Conservation (phyloP, 306 rosid genomes). For the Cicer arietinum region DNA sequence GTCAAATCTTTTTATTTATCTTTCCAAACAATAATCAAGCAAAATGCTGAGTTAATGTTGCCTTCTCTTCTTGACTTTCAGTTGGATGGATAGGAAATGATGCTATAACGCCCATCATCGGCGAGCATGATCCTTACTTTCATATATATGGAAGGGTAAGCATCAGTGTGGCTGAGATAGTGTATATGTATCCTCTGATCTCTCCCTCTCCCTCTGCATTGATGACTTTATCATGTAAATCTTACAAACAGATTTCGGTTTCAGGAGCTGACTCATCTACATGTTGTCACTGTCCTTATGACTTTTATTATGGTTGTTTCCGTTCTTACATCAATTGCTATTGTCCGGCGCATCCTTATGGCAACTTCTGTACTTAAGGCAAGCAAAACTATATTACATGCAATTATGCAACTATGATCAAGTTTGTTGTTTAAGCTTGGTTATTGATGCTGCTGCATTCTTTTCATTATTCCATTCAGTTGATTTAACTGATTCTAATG, state of each 20-base stretch:
- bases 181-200: slow-evolving; percentile 5
- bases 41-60: slow-evolving; percentile 40
- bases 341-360: slow-evolving; percentile 93
- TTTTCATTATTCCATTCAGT: slow-evolving; percentile 2
- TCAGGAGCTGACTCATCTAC: slow-evolving; percentile 93
- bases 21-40: slow-evolving; percentile 22
- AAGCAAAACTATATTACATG: slow-evolving; percentile 47
- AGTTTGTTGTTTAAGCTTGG: slow-evolving; percentile 23
- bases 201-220: slow-evolving; percentile 1
- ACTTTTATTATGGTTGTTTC: slow-evolving; percentile 77
- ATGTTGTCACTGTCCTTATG: slow-evolving; percentile 75
- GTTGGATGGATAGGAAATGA: slow-evolving; percentile 99
- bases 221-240: slow-evolving; percentile 37
- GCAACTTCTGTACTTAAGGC: slow-evolving; percentile 96
- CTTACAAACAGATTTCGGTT: slow-evolving; percentile 40
- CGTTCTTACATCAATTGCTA: slow-evolving; percentile 86
- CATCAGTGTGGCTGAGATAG: slow-evolving; percentile 35
- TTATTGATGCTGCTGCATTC: slow-evolving; percentile 12
- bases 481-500: slow-evolving; percentile 33
- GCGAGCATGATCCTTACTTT: slow-evolving; percentile 85
- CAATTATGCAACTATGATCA: slow-evolving; percentile 26
- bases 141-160: slow-evolving; percentile 80
- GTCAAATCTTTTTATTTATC: slow-evolving; percentile 25
- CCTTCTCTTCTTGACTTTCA: slow-evolving; percentile 57
- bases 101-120: slow-evolving; percentile 84